Base-by-base conservation (phyloP, 495 filamentous ascomycete genomes). In the Trichoderma virens region DNA sequence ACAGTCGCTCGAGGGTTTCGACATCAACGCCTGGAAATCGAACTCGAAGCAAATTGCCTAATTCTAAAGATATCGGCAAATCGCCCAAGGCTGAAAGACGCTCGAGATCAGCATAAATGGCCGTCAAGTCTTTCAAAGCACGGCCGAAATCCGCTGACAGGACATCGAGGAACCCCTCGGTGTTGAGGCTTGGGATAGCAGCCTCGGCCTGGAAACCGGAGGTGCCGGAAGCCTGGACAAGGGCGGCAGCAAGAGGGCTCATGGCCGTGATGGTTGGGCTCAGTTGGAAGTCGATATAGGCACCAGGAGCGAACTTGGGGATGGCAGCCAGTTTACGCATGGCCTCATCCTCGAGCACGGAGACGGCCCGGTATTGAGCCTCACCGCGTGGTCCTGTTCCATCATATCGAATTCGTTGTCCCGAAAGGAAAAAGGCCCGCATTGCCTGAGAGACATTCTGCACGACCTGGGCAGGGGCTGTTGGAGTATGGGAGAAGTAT, bases 361-460 rank as follows among this genome's bases (percentile, higher is more conserved):
- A 86, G 4, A 96, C 84, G 56, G 81, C 77, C 65, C 88, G 86
- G 78, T 88, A 97, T 30, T 84, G 83, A 80, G 89, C 90, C 74
- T 91, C 86, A 54, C 92, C 92, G 7, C 82, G 72, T 13, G 85
- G 78, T 54, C 84, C 82, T 34, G 87, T 71, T 18, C 92, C 91
- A 71, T 96, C 90, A 67, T 89, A 96, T 47, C 90, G 86, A 14
- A 87, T 88, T 70, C 92, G 93, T 65, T 93, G 86, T 1, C 94
- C 94, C 0, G 86, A 89, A n/a, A 96, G 76, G 74, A 87, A 87
- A 74, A 98, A 97, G 1, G 91, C 92, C 5, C 94, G 87, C 61
- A 97, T 86, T 0, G 92, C 94, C 65, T 89, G 85, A 23, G 91
- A 96, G 2, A 98, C 93, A 76, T 97, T 97, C 69, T 92, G 86